Percentiles rank a stretch among this genome's conserved stretches.
Conservation (phyloP, 768 basidiomycete species). For the Termitomyces sp. region DNA sequence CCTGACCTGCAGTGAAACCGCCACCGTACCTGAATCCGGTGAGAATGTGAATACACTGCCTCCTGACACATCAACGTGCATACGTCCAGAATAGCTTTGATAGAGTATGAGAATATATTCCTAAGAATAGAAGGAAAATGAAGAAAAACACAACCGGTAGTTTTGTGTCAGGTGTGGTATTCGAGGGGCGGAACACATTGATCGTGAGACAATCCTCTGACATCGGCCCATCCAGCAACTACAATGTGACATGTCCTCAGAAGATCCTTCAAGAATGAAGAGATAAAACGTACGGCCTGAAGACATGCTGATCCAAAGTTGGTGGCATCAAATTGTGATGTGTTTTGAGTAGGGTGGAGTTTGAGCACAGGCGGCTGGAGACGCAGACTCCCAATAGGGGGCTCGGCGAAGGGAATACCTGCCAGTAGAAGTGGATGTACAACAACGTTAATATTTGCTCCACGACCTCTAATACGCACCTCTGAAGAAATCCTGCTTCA, state of each 20-base stretch:
- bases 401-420: no score
- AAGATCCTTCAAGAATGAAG: not conserved
- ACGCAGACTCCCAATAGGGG: no score
- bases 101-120: not conserved
- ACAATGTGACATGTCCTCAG: not conserved
- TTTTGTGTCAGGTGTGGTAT: no score
- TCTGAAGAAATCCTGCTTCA: constrained; percentile 45
- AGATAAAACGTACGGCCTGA: constrained; percentile 31
- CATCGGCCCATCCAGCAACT: constrained; percentile 10
- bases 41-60: not conserved
- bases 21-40: constrained; percentile 18
- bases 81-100: constrained; percentile 38
- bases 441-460: no score
- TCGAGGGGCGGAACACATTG: no score
- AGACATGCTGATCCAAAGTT: constrained; percentile 39
- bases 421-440: no score
- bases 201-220: no score
- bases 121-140: no score
- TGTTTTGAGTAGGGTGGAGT: constrained; percentile 35
- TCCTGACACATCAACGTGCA: constrained; percentile 6
- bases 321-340: constrained; percentile 38
- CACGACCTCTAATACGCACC: constrained; percentile 26
- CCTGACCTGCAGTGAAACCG: constrained; percentile 18
- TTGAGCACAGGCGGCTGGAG: no score
- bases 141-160: no score